Percentiles rank a stretch among this genome's conserved stretches.
phyloP scores from a whole-genome alignment of 1,284 basidiomycete genomes.

The Malassezia japonica region DNA sequence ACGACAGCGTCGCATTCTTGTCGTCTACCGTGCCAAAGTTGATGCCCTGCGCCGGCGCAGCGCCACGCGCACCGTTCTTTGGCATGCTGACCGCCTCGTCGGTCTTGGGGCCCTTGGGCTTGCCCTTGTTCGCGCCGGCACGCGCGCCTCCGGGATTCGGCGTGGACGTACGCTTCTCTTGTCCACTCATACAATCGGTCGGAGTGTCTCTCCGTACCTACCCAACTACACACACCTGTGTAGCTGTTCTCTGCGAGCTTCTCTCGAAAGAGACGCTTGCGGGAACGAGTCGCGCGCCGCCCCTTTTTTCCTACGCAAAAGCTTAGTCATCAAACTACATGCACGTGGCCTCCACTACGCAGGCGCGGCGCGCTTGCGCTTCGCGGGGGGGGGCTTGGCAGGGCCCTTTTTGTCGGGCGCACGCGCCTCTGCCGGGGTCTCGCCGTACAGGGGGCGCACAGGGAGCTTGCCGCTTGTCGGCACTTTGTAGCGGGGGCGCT shows the following conservation, averaged over 20 bases:
- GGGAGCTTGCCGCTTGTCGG: slow-evolving; percentile 45
- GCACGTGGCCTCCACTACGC: slow-evolving; percentile 7
- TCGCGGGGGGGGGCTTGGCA: background rate
- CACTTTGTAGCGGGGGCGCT: slow-evolving; percentile 39
- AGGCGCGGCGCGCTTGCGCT: slow-evolving; percentile 8
- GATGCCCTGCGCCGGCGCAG: slow-evolving; percentile 31
- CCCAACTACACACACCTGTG: background rate
- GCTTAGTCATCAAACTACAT: background rate
- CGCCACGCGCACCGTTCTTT: slow-evolving; percentile 12
- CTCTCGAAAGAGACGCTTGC: slow-evolving; percentile 4
- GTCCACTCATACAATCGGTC: slow-evolving; percentile 13
- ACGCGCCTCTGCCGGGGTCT: slow-evolving; percentile 40
- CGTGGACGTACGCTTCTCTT: slow-evolving; percentile 15
- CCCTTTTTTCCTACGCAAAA: background rate
- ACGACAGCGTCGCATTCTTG: slow-evolving; percentile 48
- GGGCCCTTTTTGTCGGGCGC: slow-evolving; percentile 22
- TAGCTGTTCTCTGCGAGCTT: background rate
- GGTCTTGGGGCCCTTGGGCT: slow-evolving; percentile 17
- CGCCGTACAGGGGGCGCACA: slow-evolving; percentile 21
- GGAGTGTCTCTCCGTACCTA: background rate
- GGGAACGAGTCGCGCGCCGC: background rate
- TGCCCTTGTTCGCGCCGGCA: slow-evolving; percentile 15
- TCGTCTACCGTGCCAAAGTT: slow-evolving; percentile 50
- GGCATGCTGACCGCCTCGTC: slow-evolving; percentile 15
- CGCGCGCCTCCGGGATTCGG: slow-evolving; percentile 4